Base-by-base conservation (phyloP, 1,284 basidiomycete species). In the Xerocomus nothofagi region DNA sequence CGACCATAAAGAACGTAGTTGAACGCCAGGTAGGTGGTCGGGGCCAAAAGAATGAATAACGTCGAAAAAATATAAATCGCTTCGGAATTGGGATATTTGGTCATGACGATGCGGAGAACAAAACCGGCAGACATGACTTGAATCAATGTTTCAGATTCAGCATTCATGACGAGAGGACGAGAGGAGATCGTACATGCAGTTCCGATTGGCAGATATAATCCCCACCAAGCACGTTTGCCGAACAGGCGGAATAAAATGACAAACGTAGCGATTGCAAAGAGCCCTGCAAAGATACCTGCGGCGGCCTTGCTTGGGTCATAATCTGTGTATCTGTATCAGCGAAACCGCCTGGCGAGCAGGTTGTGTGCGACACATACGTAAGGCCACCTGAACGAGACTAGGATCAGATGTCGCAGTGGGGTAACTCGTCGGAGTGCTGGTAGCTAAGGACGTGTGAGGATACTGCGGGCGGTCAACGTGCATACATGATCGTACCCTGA, bases 1-100 rank as follows among this genome's bases (percentile, higher is more conserved):
- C 55, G 55, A 4, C 66, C 66, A 23, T 65, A 65, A 10, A 68
- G 45, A 32, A 69, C 62, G 43, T 67, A 69, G 45, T 70, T 62
- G 40, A 67, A 69, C 10, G 68, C 67, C 15, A 70, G 55, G 46
- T 58, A 68, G 6, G 58, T 46, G 3, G 61, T 57, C 8, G 64
- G 64, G 3, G 59, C 41, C 11, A 56, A 39, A 17, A 65, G 46
- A 40, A 60, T 57, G 14, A 62, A 53, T 3, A 67, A 20, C 9
- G 14, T 1, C 29, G 51, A 50, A 41, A 43, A 47, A 20, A 60
- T 33, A 39, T 50, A 56, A 24, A 52, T 32, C 3, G 49, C 4
- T 0, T 47, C 6, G 4, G 61, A 54, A 29, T 62, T 57, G 0
- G 45, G 59, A 36, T 63, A 40, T 27, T 31, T 37, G 24, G 17